phyloP scores from a whole-genome alignment of 441 rosid genomes.

The Populus tomentosa region DNA sequence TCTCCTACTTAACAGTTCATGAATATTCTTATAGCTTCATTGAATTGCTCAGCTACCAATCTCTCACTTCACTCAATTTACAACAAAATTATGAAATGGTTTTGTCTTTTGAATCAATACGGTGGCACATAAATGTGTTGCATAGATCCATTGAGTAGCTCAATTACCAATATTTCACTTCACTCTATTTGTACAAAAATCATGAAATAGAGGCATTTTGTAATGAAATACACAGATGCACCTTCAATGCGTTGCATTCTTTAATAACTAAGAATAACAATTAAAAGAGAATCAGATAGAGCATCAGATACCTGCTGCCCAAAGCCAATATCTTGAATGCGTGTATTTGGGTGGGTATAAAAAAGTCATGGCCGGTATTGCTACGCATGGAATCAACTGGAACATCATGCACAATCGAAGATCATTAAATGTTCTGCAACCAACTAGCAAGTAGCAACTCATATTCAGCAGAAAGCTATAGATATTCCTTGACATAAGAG shows the following conservation, averaged over 20 bases:
- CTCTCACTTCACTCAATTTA: neutral
- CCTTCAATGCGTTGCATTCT: neutral
- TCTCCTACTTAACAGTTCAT: neutral
- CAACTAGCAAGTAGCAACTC: constrained; percentile 33
- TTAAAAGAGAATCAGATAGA: neutral
- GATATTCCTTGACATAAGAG: constrained; percentile 15
- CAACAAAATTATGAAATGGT: neutral
- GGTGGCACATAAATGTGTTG: neutral
- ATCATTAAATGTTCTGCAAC: constrained; percentile 91
- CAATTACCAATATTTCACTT: neutral
- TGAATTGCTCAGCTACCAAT: neutral
- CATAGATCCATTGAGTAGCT: neutral
- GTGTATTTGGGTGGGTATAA: constrained; percentile 71
- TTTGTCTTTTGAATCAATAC: neutral
- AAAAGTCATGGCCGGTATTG: constrained; percentile 54
- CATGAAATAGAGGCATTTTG: neutral
- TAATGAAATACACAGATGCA: neutral
- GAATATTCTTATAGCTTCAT: neutral
- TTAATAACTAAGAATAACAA: neutral
- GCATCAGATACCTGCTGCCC: constrained; percentile 55
- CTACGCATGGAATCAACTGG: constrained; percentile 77
- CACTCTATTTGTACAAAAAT: neutral
- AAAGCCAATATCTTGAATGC: constrained; percentile 77
- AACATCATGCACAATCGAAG: constrained; percentile 84
- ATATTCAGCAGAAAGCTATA: constrained; percentile 29